Conservation (phyloP, 1,284 basidiomycete species). For the Heterobasidion occidentale region DNA sequence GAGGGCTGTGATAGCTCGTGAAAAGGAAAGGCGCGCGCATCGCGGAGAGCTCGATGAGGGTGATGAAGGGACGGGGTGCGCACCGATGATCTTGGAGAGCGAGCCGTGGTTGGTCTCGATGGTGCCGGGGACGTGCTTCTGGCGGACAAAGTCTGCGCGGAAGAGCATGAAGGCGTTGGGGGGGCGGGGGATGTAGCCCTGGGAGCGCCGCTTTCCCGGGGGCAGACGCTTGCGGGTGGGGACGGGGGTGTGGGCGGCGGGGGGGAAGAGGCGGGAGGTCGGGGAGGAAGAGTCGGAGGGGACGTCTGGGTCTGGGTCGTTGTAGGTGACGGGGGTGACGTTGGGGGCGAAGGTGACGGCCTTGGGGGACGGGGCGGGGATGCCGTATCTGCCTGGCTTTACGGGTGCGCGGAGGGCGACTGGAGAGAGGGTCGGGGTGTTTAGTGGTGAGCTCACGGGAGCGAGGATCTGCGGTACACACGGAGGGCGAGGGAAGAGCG, state of each 20-base stretch:
- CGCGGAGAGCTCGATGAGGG: too few relatives aligned
- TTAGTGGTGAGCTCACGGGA: not conserved
- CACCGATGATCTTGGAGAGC: slow-evolving; percentile 66
- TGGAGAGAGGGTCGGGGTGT: slow-evolving; percentile 9
- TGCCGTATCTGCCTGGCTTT: slow-evolving; percentile 51
- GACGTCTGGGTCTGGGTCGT: slow-evolving; percentile 34
- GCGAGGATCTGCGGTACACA: slow-evolving; percentile 17
- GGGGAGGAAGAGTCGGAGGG: slow-evolving; percentile 20
- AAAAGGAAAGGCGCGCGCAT: too few relatives aligned
- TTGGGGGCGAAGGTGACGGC: slow-evolving; percentile 67
- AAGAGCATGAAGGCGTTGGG: slow-evolving; percentile 94
- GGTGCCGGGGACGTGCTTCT: slow-evolving; percentile 73
- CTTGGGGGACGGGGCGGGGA: slow-evolving; percentile 32
- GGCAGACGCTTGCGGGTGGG: slow-evolving; percentile 36
- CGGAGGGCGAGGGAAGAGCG: slow-evolving; percentile 35
- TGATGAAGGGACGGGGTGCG: slow-evolving; percentile 12
- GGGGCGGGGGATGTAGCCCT: slow-evolving; percentile 79
- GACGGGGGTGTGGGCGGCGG: slow-evolving; percentile 16
- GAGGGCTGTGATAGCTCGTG: too few relatives aligned
- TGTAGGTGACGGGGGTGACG: slow-evolving; percentile 57
- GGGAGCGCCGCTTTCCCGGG: slow-evolving; percentile 50
- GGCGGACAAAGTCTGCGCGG: slow-evolving; percentile 79
- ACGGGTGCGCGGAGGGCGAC: slow-evolving; percentile 25
- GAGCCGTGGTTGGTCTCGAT: slow-evolving; percentile 82
- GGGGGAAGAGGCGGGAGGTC: slow-evolving; percentile 25